Conservation (phyloP, 2,329 filamentous ascomycete genomes). For the Ophiostoma sp. region DNA sequence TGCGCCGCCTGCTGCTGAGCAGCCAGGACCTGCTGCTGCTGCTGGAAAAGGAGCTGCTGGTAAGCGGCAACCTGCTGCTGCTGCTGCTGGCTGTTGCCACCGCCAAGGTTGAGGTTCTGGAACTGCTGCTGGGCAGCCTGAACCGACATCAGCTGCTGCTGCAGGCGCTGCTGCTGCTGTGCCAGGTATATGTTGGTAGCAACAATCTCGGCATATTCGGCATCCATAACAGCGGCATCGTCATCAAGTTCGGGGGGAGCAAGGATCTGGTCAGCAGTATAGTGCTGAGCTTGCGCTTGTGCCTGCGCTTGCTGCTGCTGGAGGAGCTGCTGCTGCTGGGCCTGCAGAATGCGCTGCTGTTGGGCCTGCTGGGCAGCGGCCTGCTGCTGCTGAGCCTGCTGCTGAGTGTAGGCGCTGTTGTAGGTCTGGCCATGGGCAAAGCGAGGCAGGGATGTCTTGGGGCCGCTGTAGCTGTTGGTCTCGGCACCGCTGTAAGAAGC, state of each 20-base stretch:
- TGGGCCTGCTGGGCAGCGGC: conserved; percentile 1
- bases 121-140: conserved; percentile 80
- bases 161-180: conserved; percentile 89
- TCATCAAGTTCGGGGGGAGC: conserved; percentile 74
- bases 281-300: conserved; percentile 33
- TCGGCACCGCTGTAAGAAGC: conserved; percentile 45
- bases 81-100: conserved; percentile 40
- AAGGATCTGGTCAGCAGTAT: conserved; percentile 83
- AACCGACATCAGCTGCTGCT: conserved; percentile 83
- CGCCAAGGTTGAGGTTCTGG: conserved; percentile 65
- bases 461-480: conserved; percentile 41
- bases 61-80: conserved; percentile 45
- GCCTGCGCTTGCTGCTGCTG: conserved; percentile 31
- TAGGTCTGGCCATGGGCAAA: conserved; percentile 32
- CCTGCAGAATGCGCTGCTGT: conserved; percentile 8
- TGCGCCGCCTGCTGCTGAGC: conserved; percentile 54
- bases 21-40: conserved; percentile 56
- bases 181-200: conserved; percentile 88
- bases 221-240: conserved; percentile 65
- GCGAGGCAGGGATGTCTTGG: conserved; percentile 54
- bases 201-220: conserved; percentile 81
- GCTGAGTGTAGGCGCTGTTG: conserved; percentile 29
- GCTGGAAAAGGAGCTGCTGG: conserved; percentile 52
- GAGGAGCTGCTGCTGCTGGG: neutral
- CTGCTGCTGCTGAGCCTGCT: conserved; percentile 34